Conservation (phyloP, 1,284 basidiomycete species). For the Stygiomarasmius scandens region DNA sequence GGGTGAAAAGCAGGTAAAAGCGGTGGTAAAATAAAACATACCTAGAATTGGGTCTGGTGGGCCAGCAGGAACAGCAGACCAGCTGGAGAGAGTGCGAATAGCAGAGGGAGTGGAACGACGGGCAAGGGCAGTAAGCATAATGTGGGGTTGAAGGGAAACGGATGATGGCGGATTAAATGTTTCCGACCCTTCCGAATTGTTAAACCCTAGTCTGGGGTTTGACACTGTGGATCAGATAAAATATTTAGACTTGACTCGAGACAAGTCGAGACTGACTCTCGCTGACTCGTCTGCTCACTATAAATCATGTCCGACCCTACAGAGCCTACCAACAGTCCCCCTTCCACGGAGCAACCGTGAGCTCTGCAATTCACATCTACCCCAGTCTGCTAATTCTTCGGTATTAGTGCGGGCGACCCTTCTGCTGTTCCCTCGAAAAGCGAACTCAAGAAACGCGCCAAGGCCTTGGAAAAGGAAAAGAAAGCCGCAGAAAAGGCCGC, state of each 20-base stretch:
- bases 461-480: constrained; percentile 91
- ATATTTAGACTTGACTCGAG: neutral
- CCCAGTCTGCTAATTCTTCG: neutral
- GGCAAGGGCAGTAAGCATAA: constrained; percentile 29
- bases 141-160: neutral
- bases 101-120: constrained; percentile 44
- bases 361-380: constrained; percentile 2
- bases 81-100: constrained; percentile 64
- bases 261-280: neutral
- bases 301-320: constrained; percentile 13
- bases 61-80: constrained; percentile 84
- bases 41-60: constrained; percentile 95
- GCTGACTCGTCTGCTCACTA: neutral
- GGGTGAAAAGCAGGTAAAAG: constrained; percentile 9
- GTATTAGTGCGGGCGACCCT: constrained; percentile 25
- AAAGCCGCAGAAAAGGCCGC: constrained; percentile 86
- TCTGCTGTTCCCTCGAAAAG: constrained; percentile 75
- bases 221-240: neutral
- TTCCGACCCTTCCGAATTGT: neutral
- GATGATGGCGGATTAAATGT: neutral
- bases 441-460: constrained; percentile 92
- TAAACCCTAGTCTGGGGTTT: neutral
- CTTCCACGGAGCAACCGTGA: constrained; percentile 18
- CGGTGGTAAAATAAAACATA: constrained; percentile 37
- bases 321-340: constrained; percentile 17